These are phyloP conservation scores for Apiotrichum akiyoshidainum DNA, from an alignment of 1,284 basidiomycete genomes.

Conservation along the genomic window DNA sequence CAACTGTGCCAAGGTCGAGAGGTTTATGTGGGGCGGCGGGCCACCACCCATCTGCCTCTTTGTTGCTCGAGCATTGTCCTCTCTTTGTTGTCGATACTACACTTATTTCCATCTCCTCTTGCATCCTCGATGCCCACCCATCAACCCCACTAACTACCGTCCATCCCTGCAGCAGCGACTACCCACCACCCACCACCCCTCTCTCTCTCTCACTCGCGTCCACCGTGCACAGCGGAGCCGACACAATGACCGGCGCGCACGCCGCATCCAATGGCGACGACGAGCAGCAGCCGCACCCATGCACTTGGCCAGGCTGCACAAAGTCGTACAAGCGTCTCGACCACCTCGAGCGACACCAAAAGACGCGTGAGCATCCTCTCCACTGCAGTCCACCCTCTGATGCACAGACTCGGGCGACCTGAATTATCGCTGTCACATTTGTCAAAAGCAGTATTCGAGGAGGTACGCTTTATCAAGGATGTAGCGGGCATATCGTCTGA, in stretches of 20 bases:
- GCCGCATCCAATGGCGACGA: neutral
- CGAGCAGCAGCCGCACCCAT: constrained; percentile 8
- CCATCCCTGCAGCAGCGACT: too few relatives aligned
- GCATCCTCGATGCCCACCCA: neutral
- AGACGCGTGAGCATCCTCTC: constrained; percentile 13
- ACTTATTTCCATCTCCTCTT: too few relatives aligned
- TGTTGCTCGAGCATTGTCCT: too few relatives aligned
- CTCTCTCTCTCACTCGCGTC: neutral
- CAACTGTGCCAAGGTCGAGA: too few relatives aligned
- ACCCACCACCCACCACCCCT: neutral
- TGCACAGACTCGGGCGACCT: constrained; percentile 21
- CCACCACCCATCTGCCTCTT: too few relatives aligned
- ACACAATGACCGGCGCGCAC: neutral
- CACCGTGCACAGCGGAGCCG: neutral
- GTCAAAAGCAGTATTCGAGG: constrained; percentile 20
- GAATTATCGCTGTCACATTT: constrained; percentile 21
- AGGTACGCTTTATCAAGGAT: constrained; percentile 13
- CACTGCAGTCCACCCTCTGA: neutral
- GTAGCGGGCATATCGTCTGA: neutral
- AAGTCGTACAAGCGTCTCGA: constrained; percentile 22
- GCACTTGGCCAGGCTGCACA: constrained; percentile 24
- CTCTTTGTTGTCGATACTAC: too few relatives aligned
- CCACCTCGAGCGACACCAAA: constrained; percentile 24
- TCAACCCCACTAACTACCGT: neutral
- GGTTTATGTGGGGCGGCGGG: too few relatives aligned